Percentiles rank a stretch among this genome's conserved stretches.
Conservation (phyloP, 768 basidiomycete genomes). For the Artomyces pyxidatus region DNA sequence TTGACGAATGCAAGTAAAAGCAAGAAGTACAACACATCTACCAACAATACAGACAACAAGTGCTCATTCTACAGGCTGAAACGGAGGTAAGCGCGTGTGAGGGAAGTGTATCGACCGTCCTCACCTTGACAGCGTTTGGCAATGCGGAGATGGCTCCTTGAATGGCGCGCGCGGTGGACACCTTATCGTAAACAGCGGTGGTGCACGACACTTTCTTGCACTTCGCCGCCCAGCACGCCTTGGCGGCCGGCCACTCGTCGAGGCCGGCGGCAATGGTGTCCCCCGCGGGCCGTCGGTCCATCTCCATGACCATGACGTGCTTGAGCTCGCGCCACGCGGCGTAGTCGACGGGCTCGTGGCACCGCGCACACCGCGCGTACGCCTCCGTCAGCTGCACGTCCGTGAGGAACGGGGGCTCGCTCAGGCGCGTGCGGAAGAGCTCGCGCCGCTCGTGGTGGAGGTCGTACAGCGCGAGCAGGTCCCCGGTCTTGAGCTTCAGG, state of each 20-base stretch:
- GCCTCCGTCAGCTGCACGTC: slow-evolving; percentile 30
- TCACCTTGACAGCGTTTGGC: slow-evolving; percentile 28
- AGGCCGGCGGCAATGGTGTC: slow-evolving; percentile 51
- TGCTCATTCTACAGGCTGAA: too few relatives aligned
- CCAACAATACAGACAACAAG: too few relatives aligned
- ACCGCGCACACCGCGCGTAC: slow-evolving; percentile 46
- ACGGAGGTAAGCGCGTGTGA: too few relatives aligned
- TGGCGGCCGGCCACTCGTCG: slow-evolving; percentile 48
- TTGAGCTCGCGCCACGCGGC: slow-evolving; percentile 61
- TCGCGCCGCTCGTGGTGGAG: slow-evolving; percentile 49
- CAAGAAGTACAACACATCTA: too few relatives aligned
- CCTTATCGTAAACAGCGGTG: slow-evolving; percentile 47
- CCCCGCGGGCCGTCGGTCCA: slow-evolving; percentile 50
- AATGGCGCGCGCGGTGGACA: slow-evolving; percentile 45
- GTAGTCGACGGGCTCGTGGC: slow-evolving; percentile 42
- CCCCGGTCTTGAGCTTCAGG: slow-evolving; percentile 37
- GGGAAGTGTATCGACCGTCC: slow-evolving; percentile 1
- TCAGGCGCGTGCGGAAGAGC: slow-evolving; percentile 38
- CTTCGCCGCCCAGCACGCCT: slow-evolving; percentile 51
- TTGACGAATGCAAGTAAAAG: too few relatives aligned
- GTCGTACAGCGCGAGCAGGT: slow-evolving; percentile 46
- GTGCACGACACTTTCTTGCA: slow-evolving; percentile 39
- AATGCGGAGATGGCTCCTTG: slow-evolving; percentile 45
- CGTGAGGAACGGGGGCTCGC: slow-evolving; percentile 44
- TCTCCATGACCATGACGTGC: slow-evolving; percentile 44